These are phyloP conservation scores for Pyrus communis DNA, from an alignment of 306 rosid species.

Conservation along the genomic window DNA sequence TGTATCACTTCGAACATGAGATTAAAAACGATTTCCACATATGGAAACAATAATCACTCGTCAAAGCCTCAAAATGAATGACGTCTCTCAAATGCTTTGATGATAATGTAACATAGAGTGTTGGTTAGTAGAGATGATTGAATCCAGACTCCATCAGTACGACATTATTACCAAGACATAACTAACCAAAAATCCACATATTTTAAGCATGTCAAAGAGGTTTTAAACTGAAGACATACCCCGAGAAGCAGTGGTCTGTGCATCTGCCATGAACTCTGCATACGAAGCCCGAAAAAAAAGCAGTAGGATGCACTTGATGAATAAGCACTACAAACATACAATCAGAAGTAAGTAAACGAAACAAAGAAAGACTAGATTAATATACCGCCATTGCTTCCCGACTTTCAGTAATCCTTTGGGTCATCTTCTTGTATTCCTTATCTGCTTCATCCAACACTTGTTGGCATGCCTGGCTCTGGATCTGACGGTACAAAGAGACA, in stretches of 20 bases:
- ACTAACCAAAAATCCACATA: not conserved
- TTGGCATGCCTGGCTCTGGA: constrained; percentile 70
- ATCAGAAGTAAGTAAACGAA: not conserved
- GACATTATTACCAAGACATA: not conserved
- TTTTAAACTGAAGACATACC: constrained; percentile 34
- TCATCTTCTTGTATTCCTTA: constrained; percentile 61
- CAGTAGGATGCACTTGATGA: not conserved
- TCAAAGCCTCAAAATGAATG: not conserved
- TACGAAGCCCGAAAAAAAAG: constrained; percentile 56
- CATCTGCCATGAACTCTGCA: constrained; percentile 67
- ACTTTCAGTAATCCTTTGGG: constrained; percentile 56
- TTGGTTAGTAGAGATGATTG: not conserved
- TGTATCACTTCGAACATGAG: not conserved
- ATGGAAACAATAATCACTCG: not conserved
- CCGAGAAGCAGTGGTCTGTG: constrained; percentile 58
- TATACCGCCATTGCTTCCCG: constrained; percentile 72
- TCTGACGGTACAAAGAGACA: constrained; percentile 25
- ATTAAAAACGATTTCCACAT: not conserved
- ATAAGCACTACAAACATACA: not conserved
- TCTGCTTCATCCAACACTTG: constrained; percentile 66
- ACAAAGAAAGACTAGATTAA: not conserved
- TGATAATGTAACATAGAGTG: not conserved
- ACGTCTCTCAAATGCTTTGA: not conserved
- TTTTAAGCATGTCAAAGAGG: not conserved
- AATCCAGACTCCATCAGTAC: not conserved